Base-by-base conservation (phyloP, 2,329 filamentous ascomycete species). In the Diaporthe aspalathi region DNA sequence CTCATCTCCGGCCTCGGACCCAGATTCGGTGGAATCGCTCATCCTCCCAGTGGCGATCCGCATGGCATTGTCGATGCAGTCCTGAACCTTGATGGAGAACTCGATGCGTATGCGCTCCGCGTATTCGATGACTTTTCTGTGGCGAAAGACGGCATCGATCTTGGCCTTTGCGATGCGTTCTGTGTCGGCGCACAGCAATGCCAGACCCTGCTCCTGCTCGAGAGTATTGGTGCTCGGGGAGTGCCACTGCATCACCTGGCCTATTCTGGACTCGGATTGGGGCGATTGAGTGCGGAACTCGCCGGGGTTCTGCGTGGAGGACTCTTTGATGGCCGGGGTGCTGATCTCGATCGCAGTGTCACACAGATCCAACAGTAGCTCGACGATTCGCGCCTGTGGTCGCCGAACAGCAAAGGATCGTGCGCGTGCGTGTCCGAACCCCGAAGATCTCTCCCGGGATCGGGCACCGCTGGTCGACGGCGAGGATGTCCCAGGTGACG, bases 331-430 rank as follows among this genome's bases (percentile, higher is more conserved):
- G 7, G 95, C 92, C 7, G 96, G 95, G 5, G 94, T 95, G 82
- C 92, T 98, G 78, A 99, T 95, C 80, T 99, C 97, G 57, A 98
- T 88, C 5, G 96, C 92, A 1, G 96, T 99, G 79, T 99, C 96
- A 79, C 96, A 98, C 22, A 99, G 88, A 81, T 99, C 96, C 63
- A 99, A 89, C 29, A 99, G 88, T 47, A 99, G 86, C 81, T 99
- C 97, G 16, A 99, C 95, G 72, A 99, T 98, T 65, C 97, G 91
- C 65, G 94, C 93, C 75, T 98, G 89, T 0, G 96, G 96, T 72
- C 96, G 89, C 72, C 96, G 91, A 66, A 98, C 90, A 67, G 95
- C 95, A 82, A 99, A 99, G 1, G 95, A 97, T 47, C 94, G 90
- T 65, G 91, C 93, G 75, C 95, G 89, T 70, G 90, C 85, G 80